A percentile compares a stretch with the other conserved stretches of the same genome.
phyloP scores from a whole-genome alignment of 2,329 filamentous ascomycete species.

The Colletotrichum euphorbiae region DNA sequence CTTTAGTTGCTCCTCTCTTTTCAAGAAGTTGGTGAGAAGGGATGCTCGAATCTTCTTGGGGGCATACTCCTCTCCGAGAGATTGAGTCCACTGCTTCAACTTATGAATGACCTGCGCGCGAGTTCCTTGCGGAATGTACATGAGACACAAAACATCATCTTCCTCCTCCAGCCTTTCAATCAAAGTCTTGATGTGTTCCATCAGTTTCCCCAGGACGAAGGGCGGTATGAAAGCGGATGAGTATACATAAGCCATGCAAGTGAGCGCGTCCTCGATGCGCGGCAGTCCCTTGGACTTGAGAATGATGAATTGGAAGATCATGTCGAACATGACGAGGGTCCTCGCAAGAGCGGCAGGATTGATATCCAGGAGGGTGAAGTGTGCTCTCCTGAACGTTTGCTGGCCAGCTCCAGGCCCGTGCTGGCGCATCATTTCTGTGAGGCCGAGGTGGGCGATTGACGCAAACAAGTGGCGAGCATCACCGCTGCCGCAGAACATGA shows the following conservation, averaged over 20 bases:
- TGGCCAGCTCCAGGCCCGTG: not conserved
- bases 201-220: constrained; percentile 39
- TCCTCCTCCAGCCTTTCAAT: constrained; percentile 37
- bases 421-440: not conserved
- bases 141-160: constrained; percentile 29
- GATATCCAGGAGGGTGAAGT: constrained; percentile 43
- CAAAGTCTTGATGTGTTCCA: constrained; percentile 39
- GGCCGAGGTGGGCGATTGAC: constrained; percentile 30
- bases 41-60: not conserved
- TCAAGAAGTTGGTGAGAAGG: not conserved
- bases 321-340: constrained; percentile 42
- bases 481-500: constrained; percentile 44
- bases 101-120: constrained; percentile 36
- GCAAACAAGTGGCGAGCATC: constrained; percentile 43
- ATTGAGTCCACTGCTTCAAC: constrained; percentile 26
- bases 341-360: constrained; percentile 43
- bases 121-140: constrained; percentile 12
- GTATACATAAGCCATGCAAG: constrained; percentile 42
- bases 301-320: constrained; percentile 20
- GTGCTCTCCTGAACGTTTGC: constrained; percentile 27
- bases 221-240: constrained; percentile 40
- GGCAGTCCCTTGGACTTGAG: constrained; percentile 7
- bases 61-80: constrained; percentile 34
- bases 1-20: not conserved
- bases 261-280: constrained; percentile 29